These are phyloP conservation scores for Phanerodontia chrysosporium DNA, from an alignment of 768 basidiomycete genomes.

Conservation along the genomic window DNA sequence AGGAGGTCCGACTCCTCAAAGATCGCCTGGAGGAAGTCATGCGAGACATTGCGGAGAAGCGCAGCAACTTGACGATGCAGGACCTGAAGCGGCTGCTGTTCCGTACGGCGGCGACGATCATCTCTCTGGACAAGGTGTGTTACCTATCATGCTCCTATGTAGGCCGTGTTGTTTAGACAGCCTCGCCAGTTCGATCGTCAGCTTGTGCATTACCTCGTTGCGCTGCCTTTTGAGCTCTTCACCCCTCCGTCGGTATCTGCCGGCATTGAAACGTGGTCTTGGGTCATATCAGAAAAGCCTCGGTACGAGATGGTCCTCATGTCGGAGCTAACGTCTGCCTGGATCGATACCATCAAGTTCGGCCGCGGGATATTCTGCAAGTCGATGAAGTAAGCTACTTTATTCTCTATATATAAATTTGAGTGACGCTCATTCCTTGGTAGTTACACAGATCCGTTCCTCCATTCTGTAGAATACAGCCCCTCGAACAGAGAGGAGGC, in stretches of 20 bases:
- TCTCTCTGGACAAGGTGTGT: slow-evolving; percentile 60
- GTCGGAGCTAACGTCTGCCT: slow-evolving; percentile 81
- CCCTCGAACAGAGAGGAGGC: slow-evolving; percentile 86
- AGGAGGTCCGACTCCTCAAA: slow-evolving; percentile 65
- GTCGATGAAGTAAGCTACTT: slow-evolving; percentile 66
- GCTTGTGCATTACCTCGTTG: slow-evolving; percentile 81
- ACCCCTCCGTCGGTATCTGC: slow-evolving; percentile 82
- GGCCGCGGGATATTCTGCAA: slow-evolving; percentile 82
- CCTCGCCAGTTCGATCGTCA: slow-evolving; percentile 73
- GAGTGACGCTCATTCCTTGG: not conserved
- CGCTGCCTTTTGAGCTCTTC: slow-evolving; percentile 84
- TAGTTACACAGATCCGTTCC: slow-evolving; percentile 88
- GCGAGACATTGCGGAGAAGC: slow-evolving; percentile 66
- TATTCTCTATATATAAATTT: slow-evolving; percentile 1
- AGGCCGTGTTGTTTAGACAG: not conserved
- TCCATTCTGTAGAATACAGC: slow-evolving; percentile 78
- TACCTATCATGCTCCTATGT: not conserved
- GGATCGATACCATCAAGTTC: slow-evolving; percentile 76
- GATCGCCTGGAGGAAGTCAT: slow-evolving; percentile 62
- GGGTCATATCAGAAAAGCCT: slow-evolving; percentile 86
- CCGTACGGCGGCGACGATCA: slow-evolving; percentile 78
- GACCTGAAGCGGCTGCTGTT: slow-evolving; percentile 85
- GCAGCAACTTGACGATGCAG: slow-evolving; percentile 68
- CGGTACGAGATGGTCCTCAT: slow-evolving; percentile 80
- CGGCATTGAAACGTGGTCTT: slow-evolving; percentile 94